phyloP scores from a whole-genome alignment of 192 early-diverging fungal species.

The Diversispora epigaea region DNA sequence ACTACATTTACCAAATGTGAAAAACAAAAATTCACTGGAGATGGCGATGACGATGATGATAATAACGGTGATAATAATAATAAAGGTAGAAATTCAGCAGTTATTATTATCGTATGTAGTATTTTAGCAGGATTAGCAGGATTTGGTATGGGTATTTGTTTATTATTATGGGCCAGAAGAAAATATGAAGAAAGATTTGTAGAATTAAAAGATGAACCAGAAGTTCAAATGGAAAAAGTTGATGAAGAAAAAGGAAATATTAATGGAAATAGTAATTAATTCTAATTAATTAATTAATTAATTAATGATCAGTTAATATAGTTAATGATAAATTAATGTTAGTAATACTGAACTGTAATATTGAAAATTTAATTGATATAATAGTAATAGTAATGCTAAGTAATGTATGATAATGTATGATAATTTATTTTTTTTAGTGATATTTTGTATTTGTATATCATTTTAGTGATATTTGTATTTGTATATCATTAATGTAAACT shows the following conservation, averaged over 20 bases:
- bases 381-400: too few relatives aligned
- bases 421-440: too few relatives aligned
- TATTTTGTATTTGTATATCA: too few relatives aligned
- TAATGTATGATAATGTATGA: too few relatives aligned
- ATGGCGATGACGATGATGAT: background rate
- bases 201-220: constrained; percentile 20
- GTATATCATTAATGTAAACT: too few relatives aligned
- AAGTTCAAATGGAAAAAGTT: constrained; percentile 1
- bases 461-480: too few relatives aligned
- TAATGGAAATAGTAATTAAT: background rate
- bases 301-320: too few relatives aligned
- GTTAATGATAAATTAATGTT: too few relatives aligned
- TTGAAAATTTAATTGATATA: too few relatives aligned
- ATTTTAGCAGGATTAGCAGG: background rate
- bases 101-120: background rate
- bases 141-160: constrained; percentile 2
- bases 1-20: background rate
- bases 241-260: background rate
- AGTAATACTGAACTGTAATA: too few relatives aligned
- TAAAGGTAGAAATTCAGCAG: background rate
- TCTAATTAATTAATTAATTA: too few relatives aligned
- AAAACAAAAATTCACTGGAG: background rate
- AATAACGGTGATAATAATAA: background rate
- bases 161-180: background rate
- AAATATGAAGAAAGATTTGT: constrained; percentile 27